A percentile compares a stretch with the other conserved stretches of the same genome.
These are phyloP conservation scores for Annulohypoxylon truncatum DNA, from an alignment of 2,329 filamentous ascomycete genomes.

Conservation along the genomic window DNA sequence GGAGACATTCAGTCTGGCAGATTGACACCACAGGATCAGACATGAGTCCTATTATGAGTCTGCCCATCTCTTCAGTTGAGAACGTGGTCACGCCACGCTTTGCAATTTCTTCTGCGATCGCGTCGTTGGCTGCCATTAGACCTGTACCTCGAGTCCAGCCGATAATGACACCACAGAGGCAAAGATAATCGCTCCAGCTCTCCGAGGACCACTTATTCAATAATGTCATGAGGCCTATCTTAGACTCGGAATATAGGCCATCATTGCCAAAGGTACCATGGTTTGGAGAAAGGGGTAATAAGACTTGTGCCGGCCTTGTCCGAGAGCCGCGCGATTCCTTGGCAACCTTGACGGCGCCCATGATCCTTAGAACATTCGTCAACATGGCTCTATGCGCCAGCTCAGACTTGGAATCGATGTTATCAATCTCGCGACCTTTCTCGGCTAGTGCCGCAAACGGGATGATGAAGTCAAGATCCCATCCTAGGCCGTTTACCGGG, in stretches of 20 bases:
- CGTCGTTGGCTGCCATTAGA: constrained; percentile 57
- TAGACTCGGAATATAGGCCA: constrained; percentile 59
- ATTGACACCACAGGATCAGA: constrained; percentile 46
- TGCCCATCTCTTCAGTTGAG: constrained; percentile 56
- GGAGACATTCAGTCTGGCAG: constrained; percentile 51
- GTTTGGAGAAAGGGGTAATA: constrained; percentile 59
- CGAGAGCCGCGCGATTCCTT: constrained; percentile 47
- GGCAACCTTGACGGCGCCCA: constrained; percentile 51
- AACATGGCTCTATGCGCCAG: constrained; percentile 56
- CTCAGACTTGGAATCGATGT: constrained; percentile 51
- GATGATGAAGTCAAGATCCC: constrained; percentile 55
- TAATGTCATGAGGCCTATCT: constrained; percentile 54
- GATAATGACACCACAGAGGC: constrained; percentile 56
- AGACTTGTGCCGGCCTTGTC: constrained; percentile 53
- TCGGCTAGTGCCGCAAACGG: constrained; percentile 58
- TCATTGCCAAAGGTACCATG: constrained; percentile 57
- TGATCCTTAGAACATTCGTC: constrained; percentile 53
- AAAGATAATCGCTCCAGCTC: constrained; percentile 53
- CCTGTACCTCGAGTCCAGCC: constrained; percentile 60
- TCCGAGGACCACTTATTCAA: constrained; percentile 53
- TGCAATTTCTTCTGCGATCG: constrained; percentile 54
- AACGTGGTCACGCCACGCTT: constrained; percentile 54
- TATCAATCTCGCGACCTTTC: constrained; percentile 51
- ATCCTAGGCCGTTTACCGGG: constrained; percentile 43
- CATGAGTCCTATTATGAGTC: constrained; percentile 53